Base-by-base conservation (phyloP, 768 basidiomycete genomes). In the Glaciozyma martinii region DNA sequence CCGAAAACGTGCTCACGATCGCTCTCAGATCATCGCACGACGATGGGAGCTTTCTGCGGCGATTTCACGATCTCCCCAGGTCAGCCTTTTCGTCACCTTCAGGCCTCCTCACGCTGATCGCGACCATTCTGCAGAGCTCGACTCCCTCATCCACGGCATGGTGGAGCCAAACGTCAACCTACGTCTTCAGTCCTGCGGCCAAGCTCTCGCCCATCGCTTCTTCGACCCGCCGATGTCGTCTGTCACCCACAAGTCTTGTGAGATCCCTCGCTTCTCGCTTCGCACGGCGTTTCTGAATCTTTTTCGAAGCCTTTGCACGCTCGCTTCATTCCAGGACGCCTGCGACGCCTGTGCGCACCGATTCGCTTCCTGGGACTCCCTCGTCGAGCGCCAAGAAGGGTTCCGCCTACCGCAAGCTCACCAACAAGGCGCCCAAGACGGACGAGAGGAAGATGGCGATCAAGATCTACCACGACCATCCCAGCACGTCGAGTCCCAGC, bases 111-210 rank as follows among this genome's bases (percentile, higher is more conserved):
- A 1, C 9, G 27, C n/a, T 44, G 40, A 57, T n/a, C 42, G 13
- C 1, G 13, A 42, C 3, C 43, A 9, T 30, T 47, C n/a, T 21
- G 4, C 46, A 23, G 66, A 66, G 8, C 56, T 74, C 59, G 67
- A 67, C 55, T 23, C 47, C 21, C 70, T 74, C 59, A 56, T 74
- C 19, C 63, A 60, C 29, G 52, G 57, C 32, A 72, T 74, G 71
- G 61, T 71, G 19, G 67, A 72, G 29, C 64, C 65, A 1, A 30
- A 49, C 25, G 55, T 64, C 19, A n/a, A 55, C 8, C n/a, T 44
- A 1, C 71, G 73, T 8, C 29, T 64, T 7, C 57, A 58, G 23
- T 42, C 52, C n/a, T 74, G 73, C 56, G 62, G 47, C 0, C 55
- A 52, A 42, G 71, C 67, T 1, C 57, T 72, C 6, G 29, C 40